Base-by-base conservation (phyloP, 495 filamentous ascomycete genomes). In the Sordaria brevicollis region DNA sequence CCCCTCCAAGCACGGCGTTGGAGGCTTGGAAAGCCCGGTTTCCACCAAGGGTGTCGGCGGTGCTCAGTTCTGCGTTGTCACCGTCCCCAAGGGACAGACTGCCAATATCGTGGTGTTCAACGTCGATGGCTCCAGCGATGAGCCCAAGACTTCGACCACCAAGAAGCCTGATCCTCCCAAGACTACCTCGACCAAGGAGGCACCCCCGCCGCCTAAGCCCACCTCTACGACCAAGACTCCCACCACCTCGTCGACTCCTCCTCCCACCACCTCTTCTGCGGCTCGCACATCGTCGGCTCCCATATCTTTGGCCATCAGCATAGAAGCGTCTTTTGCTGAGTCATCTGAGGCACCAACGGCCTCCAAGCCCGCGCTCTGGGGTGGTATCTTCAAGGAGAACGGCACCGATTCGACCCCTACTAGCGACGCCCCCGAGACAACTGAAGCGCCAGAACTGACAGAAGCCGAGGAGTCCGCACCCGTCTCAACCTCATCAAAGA, bases 21-120 rank as follows among this genome's bases (percentile, higher is more conserved):
- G 75, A 49, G 86, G 78, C 34, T 85, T 93, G 65, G 86, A 88
- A 69, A 88, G 90, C 74, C 84, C 90, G 65, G 81, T 80, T 29
- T 77, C 81, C 68, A 76, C 83, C 57, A 79, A 79, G 33, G 91
- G 91, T 57, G 91, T 90, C 35, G 90, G 90, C 25, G 89, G 86
- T 71, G 90, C 86, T n/a, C 81, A 84, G 38, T 93, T 92, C 77
- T 94, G 92, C 74, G 91, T 93, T 67, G 91, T 92, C 13, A 93
- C 91, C 39, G 87, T 93, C 19, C 88, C 90, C 37, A 86, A 86
- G 70, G 92, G 91, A 65, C 74, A 77, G 54, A 87, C 82, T 67
- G 92, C 91, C 66, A 89, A 87, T 70, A 86, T 93, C 72, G 87
- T 92, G 38, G 88, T 93, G 35, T 83, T 79, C 67, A 83, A 81